phyloP scores from a whole-genome alignment of 2,329 filamentous ascomycete species.

The Cercospora janseana region DNA sequence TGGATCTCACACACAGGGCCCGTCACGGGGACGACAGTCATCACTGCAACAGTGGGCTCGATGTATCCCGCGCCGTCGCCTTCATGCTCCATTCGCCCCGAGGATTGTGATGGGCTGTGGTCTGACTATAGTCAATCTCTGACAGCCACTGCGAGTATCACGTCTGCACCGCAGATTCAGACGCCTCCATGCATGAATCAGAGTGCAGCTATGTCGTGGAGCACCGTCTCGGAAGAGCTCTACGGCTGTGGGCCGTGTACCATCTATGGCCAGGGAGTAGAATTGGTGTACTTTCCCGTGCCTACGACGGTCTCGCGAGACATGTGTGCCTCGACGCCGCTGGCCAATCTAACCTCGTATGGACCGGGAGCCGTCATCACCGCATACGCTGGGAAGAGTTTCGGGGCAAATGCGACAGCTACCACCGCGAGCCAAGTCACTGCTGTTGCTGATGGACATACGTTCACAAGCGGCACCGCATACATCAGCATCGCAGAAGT shows the following conservation, averaged over 20 bases:
- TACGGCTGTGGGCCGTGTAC: slow-evolving; percentile 35
- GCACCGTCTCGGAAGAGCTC: slow-evolving; percentile 18
- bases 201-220: slow-evolving; percentile 18
- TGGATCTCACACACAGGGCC: slow-evolving; percentile 18
- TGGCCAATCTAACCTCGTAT: slow-evolving; percentile 30
- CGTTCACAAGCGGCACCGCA: slow-evolving; percentile 33
- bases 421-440: slow-evolving; percentile 16
- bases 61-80: slow-evolving; percentile 26
- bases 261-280: slow-evolving; percentile 34
- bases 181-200: slow-evolving; percentile 30
- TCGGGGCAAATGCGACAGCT: slow-evolving; percentile 9
- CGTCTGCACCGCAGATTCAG: slow-evolving; percentile 25
- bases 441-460: slow-evolving; percentile 27
- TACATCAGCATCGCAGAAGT: slow-evolving; percentile 35
- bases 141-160: slow-evolving; percentile 15
- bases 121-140: slow-evolving; percentile 29
- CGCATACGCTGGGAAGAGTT: slow-evolving; percentile 28
- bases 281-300: slow-evolving; percentile 32
- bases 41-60: slow-evolving; percentile 14
- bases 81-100: slow-evolving; percentile 28
- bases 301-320: slow-evolving; percentile 29
- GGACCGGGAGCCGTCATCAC: slow-evolving; percentile 27
- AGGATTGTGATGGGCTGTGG: slow-evolving; percentile 34
- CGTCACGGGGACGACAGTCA: slow-evolving; percentile 16
- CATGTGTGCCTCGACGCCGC: slow-evolving; percentile 33